Evolutionary conservation across 73 alveolate species (phyloP), one percentile per base, ranked within the genome.

Genomic region (Symbiodinium pilosum): DNA sequence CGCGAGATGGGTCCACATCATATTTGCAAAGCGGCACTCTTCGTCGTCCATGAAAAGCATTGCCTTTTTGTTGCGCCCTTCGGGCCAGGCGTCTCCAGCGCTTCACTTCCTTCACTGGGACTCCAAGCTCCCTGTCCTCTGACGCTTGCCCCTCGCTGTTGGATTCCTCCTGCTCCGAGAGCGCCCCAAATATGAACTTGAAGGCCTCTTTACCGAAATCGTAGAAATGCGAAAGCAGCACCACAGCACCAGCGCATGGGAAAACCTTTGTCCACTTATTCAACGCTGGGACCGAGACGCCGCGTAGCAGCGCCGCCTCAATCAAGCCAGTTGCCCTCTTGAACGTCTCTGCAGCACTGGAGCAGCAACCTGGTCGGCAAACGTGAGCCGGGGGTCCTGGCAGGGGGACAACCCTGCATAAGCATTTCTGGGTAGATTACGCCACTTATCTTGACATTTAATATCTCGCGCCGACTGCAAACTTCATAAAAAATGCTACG

Each of bases 181-280:
- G 77, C 77, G 77, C 77, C 9, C 42, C 59, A 54, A 86, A 86
- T 42, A 36, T 40, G 28, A 18, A 26, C 40, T 51, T 26, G 43
- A 86, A 86, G 20, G 77, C 41, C 26, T 16, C 4, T 6, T 18
- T 52, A 28, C 40, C 84, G 21, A 86, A 16, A n/a, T 42, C 59
- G 30, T 40, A 36, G 43, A 86, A 86, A 24, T 28, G 16, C 41
- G 83, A 9, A 8, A 86, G 84, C 84, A 86, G 30, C 7, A 52
- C 84, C 3, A 32, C 14, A 42, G 51, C 40, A 16, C 94, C 94
- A 54, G 39, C 54, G 56, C 64, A 52, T 16, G 94, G 94, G 43
- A 86, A 86, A 8, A 86, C 59, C 28, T 86, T 86, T 39, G 94
- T 86, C 94, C 94, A 86, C 71, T 86, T 86, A 34, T 86, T 86